Conservation (phyloP, 2,329 filamentous ascomycete genomes). For the Botrytis sinoallii region DNA sequence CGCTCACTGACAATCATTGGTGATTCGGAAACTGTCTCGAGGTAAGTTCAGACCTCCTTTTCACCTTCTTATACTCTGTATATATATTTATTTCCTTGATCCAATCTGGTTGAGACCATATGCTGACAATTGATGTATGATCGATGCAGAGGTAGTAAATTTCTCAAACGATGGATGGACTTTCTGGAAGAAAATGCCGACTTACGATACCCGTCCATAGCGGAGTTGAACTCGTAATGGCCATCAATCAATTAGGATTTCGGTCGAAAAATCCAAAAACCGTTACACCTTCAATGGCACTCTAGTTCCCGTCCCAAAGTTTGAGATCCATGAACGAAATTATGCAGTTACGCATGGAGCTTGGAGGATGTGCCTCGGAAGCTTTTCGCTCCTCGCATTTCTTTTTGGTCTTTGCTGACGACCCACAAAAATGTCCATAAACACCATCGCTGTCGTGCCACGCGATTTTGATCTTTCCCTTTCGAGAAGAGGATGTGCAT, state of each 20-base stretch:
- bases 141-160: slow-evolving; percentile 68
- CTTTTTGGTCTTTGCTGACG: not conserved
- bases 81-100: not conserved
- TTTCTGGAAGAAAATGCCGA: slow-evolving; percentile 88
- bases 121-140: slow-evolving; percentile 32
- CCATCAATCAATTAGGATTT: not conserved
- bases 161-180: slow-evolving; percentile 87
- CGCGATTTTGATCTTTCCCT: slow-evolving; percentile 20
- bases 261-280: not conserved
- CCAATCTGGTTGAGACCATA: slow-evolving; percentile 22
- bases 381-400: not conserved
- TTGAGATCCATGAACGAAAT: not conserved
- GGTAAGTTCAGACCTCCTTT: slow-evolving; percentile 52
- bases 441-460: slow-evolving; percentile 21
- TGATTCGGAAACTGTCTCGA: slow-evolving; percentile 82
- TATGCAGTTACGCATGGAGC: not conserved
- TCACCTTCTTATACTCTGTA: slow-evolving; percentile 14
- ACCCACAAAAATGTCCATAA: slow-evolving; percentile 8
- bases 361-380: not conserved
- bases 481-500: slow-evolving; percentile 19
- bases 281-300: not conserved
- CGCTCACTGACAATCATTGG: slow-evolving; percentile 87
- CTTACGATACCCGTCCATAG: slow-evolving; percentile 76
- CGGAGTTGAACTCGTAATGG: slow-evolving; percentile 30
- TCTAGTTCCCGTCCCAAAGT: not conserved